phyloP scores from a whole-genome alignment of 805 yeast genomes.

The Kodamaea laetipori region DNA sequence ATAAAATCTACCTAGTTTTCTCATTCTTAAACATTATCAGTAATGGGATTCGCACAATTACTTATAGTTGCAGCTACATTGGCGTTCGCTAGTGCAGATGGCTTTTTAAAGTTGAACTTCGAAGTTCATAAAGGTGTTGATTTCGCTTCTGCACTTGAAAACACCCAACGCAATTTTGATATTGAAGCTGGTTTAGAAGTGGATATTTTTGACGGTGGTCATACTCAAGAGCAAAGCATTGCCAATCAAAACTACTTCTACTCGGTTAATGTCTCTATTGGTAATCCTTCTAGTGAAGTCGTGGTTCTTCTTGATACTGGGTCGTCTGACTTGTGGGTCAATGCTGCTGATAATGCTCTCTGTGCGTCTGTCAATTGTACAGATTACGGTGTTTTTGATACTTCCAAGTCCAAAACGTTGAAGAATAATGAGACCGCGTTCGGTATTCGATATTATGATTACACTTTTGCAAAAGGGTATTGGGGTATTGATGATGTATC shows the following conservation, averaged over 20 bases:
- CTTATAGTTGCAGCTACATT: neutral
- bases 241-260: conserved; percentile 19
- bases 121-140: conserved; percentile 24
- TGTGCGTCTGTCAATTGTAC: conserved; percentile 20
- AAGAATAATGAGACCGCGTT: conserved; percentile 22
- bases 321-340: conserved; percentile 73
- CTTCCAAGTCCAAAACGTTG: conserved; percentile 18
- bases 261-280: conserved; percentile 37
- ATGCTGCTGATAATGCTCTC: conserved; percentile 24
- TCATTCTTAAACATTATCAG: neutral
- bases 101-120: conserved; percentile 25
- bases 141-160: conserved; percentile 18
- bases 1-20: neutral
- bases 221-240: neutral
- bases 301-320: conserved; percentile 71
- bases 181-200: conserved; percentile 12
- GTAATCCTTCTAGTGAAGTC: conserved; percentile 58
- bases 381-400: conserved; percentile 22
- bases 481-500: conserved; percentile 39
- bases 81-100: conserved; percentile 17
- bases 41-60: conserved; percentile 1
- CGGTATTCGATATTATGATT: conserved; percentile 49
- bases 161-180: no score
- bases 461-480: conserved; percentile 49
- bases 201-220: neutral